Evolutionary conservation across 805 yeast genomes (phyloP).

Genomic region (Isabelozyma rhagii): DNA sequence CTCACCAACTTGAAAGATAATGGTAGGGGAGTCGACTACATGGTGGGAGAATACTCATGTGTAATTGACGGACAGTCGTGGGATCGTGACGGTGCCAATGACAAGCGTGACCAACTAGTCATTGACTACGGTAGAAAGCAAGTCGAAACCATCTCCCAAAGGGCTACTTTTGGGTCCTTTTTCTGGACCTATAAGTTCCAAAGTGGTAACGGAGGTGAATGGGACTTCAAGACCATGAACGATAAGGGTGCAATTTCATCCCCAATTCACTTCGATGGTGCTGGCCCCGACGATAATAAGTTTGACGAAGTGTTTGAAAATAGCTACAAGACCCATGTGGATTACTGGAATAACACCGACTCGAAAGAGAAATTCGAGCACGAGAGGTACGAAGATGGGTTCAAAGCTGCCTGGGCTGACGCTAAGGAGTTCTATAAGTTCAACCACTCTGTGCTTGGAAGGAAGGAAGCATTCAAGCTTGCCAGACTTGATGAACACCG

Average conservation of each 20-base stretch:
- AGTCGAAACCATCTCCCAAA: slow-evolving; percentile 39
- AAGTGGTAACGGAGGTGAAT: slow-evolving; percentile 91
- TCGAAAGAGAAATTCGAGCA: slow-evolving; percentile 68
- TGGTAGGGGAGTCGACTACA: slow-evolving; percentile 55
- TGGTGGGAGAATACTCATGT: slow-evolving; percentile 90
- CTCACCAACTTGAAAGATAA: slow-evolving; percentile 46
- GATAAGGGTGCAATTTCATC: slow-evolving; percentile 49
- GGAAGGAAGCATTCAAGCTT: slow-evolving; percentile 63
- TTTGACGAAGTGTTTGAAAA: slow-evolving; percentile 38
- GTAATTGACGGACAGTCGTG: slow-evolving; percentile 78
- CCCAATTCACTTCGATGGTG: slow-evolving; percentile 19
- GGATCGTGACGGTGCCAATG: slow-evolving; percentile 46
- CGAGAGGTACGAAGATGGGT: slow-evolving; percentile 79
- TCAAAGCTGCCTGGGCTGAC: slow-evolving; percentile 73
- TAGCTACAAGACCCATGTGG: slow-evolving; percentile 45
- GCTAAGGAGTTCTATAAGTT: slow-evolving; percentile 63
- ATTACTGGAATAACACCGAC: slow-evolving; percentile 67
- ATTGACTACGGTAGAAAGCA: slow-evolving; percentile 61
- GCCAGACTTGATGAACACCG: slow-evolving; percentile 65
- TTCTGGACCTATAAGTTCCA: slow-evolving; percentile 92
- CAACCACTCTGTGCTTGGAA: slow-evolving; percentile 70
- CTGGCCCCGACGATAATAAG: slow-evolving; percentile 37
- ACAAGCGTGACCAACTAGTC: slow-evolving; percentile 52
- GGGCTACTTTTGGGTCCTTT: slow-evolving; percentile 69
- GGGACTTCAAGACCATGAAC: slow-evolving; percentile 85